Base-by-base conservation (phyloP, 805 yeast genomes). In the Wickerhamomyces strasburgensis region DNA sequence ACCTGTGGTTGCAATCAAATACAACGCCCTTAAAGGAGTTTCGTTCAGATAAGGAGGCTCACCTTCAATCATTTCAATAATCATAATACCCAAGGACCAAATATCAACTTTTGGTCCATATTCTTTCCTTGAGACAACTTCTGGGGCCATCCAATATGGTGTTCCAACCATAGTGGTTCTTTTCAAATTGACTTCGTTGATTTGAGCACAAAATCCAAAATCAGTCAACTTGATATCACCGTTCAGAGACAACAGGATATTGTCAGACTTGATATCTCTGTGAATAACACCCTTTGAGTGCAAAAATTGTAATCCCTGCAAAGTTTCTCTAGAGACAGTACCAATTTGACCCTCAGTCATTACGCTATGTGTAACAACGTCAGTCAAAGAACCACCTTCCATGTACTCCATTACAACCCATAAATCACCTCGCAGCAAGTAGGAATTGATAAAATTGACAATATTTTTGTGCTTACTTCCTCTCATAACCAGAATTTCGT, bases 111-210 rank as follows among this genome's bases (percentile, higher is more conserved):
- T 89, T 33, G 95, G 93, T 25, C 95, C 98, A 57, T 93, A 93
- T 56, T 89, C 96, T 59, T 88, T 89, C 50, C 94, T 78, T 14
- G 89, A 78, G 19, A 93, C 96, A 37, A 93, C 96, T 60, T 93
- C 99, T 1, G 99, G 99, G 0, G 99, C 99, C 99, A 93, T 93
- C 99, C 99, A 93, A 60, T 93, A 93, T 11, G 99, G 98, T 0
- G 99, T 93, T 13, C 99, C 99, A 14, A 93, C 98, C 95, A 93
- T 87, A 5, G 99, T 93, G 3, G 96, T 88, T 58, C 99, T 78
- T 60, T 90, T 89, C 38, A 84, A 68, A 47, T 84, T 83, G 37
- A 75, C 73, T 47, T 83, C 94, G 26, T 83, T 84, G 43, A 84
- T 72, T 61, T 89, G 95, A 0, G 98, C 99, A 65, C 98, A 93